Conservation (phyloP, 2,329 filamentous ascomycete genomes). For the Lizonia empirigonia region DNA sequence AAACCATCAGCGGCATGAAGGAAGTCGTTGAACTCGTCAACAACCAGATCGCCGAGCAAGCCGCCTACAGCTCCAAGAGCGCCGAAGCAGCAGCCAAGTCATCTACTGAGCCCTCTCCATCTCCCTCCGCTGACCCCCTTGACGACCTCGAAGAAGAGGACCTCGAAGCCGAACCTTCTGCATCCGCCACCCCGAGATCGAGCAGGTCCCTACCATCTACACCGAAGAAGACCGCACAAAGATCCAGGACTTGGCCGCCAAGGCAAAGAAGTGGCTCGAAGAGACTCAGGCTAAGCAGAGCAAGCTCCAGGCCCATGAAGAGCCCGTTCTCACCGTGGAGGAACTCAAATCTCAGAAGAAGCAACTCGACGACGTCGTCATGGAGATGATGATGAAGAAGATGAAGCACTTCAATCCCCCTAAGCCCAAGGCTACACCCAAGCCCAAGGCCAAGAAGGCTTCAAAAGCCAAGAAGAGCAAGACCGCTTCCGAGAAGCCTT, state of each 20-base stretch:
- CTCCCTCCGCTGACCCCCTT: constrained; percentile 58
- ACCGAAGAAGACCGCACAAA: constrained; percentile 71
- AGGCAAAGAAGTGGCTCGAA: constrained; percentile 74
- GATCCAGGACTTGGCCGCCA: constrained; percentile 66
- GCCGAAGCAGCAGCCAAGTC: constrained; percentile 49
- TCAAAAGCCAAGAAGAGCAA: constrained; percentile 33
- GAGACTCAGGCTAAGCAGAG: constrained; percentile 73
- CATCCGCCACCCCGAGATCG: constrained; percentile 40
- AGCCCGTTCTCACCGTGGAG: constrained; percentile 75
- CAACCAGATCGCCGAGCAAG: constrained; percentile 73
- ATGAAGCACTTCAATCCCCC: constrained; percentile 55
- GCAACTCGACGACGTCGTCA: constrained; percentile 72
- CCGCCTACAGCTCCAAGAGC: constrained; percentile 54
- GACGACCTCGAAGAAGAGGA: constrained; percentile 79
- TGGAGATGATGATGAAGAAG: constrained; percentile 69
- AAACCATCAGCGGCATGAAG: constrained; percentile 72
- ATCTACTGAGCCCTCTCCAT: constrained; percentile 50
- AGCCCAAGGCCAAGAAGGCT: constrained; percentile 43
- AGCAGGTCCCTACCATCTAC: constrained; percentile 62
- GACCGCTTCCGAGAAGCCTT: constrained; percentile 19
- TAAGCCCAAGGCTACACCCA: constrained; percentile 43
- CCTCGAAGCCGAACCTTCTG: constrained; percentile 51
- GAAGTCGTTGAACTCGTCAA: constrained; percentile 73
- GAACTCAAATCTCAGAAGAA: constrained; percentile 69
- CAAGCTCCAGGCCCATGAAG: constrained; percentile 66